These are phyloP conservation scores for Digitaria exilis DNA, from an alignment of 202 grass and related monocot genomes.

Conservation along the genomic window DNA sequence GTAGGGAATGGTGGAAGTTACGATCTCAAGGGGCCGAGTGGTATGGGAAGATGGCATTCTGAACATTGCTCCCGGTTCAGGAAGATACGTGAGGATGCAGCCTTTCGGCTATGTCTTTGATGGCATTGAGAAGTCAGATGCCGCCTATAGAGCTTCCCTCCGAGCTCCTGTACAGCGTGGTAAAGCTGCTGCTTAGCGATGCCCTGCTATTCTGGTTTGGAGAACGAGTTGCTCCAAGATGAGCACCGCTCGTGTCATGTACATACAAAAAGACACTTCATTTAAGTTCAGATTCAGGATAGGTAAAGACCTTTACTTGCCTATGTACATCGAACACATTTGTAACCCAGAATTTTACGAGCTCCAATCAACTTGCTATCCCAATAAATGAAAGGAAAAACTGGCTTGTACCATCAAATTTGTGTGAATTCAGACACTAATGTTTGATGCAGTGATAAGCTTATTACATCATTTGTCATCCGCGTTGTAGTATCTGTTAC, in stretches of 20 bases:
- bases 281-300: slow-evolving; percentile 23
- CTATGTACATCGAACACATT: slow-evolving; percentile 27
- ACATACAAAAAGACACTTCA: slow-evolving; percentile 11
- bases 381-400: neutral
- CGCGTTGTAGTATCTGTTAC: neutral
- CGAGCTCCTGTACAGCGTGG: slow-evolving; percentile 66
- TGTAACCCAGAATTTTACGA: neutral
- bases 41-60: slow-evolving; percentile 80
- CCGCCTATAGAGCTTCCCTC: slow-evolving; percentile 67
- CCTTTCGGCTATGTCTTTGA: slow-evolving; percentile 92
- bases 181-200: slow-evolving; percentile 42
- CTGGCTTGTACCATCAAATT: neutral
- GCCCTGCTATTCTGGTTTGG: neutral
- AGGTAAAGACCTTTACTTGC: slow-evolving; percentile 31
- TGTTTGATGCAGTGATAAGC: neutral
- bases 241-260: neutral
- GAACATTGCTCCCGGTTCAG: slow-evolving; percentile 67
- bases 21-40: slow-evolving; percentile 78
- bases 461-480: neutral
- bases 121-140: slow-evolving; percentile 79
- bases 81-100: slow-evolving; percentile 68
- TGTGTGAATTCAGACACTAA: neutral
- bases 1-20: slow-evolving; percentile 95
- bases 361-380: neutral
- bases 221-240: slow-evolving; percentile 24